phyloP scores from a whole-genome alignment of 1,284 basidiomycete species.

The Cutaneotrichosporon sp. region DNA sequence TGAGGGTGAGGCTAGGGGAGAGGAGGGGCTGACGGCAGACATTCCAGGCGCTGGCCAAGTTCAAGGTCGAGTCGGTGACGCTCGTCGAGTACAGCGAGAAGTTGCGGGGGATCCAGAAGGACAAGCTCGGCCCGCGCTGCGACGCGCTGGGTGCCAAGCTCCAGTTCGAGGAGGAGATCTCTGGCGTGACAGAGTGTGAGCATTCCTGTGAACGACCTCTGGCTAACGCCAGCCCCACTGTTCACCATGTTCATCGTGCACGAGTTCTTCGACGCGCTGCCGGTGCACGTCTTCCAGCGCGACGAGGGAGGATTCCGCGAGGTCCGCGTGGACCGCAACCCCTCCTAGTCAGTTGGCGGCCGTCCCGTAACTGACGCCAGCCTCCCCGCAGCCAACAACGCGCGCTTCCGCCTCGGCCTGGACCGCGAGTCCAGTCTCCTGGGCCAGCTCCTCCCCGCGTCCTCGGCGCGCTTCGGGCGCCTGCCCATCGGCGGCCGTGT shows the following conservation, averaged over 20 bases:
- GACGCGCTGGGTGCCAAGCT: conserved; percentile 52
- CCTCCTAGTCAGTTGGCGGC: conserved; percentile 23
- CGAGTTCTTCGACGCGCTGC: conserved; percentile 97
- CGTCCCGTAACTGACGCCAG: conserved; percentile 12
- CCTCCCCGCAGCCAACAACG: conserved; percentile 13
- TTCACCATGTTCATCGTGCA: conserved; percentile 92
- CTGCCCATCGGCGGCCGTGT: conserved; percentile 69
- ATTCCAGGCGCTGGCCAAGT: conserved; percentile 29
- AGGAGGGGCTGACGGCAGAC: conserved; percentile 29
- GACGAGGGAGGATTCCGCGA: conserved; percentile 81
- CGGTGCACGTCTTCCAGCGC: conserved; percentile 87
- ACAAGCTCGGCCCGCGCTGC: conserved; percentile 56
- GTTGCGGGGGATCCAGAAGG: conserved; percentile 67
- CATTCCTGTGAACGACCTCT: too few species aligned
- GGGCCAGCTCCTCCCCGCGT: conserved; percentile 66
- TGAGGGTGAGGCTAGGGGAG: conserved; percentile 65
- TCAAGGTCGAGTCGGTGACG: conserved; percentile 62
- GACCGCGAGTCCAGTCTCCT: conserved; percentile 65
- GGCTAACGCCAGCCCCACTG: conserved; percentile 52
- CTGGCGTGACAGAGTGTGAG: conserved; percentile 62
- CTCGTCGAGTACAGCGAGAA: conserved; percentile 77
- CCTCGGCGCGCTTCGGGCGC: conserved; percentile 68
- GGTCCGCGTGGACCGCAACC: conserved; percentile 67
- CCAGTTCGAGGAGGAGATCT: conserved; percentile 74
- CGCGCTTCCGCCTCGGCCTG: conserved; percentile 65